Percentiles rank a stretch among this genome's conserved stretches.
These are phyloP conservation scores for Sporothrix humicola DNA, from an alignment of 2,329 filamentous ascomycete genomes.

Conservation along the genomic window DNA sequence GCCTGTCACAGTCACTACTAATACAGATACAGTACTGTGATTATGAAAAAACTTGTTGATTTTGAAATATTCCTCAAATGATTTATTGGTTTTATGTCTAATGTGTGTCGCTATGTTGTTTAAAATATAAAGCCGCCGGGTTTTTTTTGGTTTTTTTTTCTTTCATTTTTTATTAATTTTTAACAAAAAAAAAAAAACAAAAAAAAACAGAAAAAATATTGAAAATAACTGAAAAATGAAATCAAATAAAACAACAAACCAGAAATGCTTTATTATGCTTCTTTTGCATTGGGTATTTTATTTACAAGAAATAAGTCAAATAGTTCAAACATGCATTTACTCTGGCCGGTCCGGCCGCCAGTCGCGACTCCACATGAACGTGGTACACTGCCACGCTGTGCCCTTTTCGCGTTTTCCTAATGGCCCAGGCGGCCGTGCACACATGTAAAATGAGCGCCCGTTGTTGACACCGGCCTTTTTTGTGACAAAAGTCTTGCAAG, in stretches of 20 bases:
- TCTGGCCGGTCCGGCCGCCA: slow-evolving; percentile 50
- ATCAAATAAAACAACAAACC: too few species aligned
- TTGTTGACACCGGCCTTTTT: slow-evolving; percentile 88
- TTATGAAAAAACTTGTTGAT: too few species aligned
- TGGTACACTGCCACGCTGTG: slow-evolving; percentile 85
- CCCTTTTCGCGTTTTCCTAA: slow-evolving; percentile 83
- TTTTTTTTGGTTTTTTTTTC: too few species aligned
- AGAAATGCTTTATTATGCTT: not conserved
- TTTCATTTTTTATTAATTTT: too few species aligned
- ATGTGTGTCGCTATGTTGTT: too few species aligned
- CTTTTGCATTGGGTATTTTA: not conserved
- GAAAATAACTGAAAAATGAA: not conserved
- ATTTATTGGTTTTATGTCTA: too few species aligned
- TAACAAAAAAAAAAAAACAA: too few species aligned
- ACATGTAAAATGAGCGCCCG: slow-evolving; percentile 70
- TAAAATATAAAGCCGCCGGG: too few species aligned
- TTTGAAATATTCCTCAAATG: too few species aligned
- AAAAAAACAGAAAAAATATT: too few species aligned
- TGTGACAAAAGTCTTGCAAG: slow-evolving; percentile 80
- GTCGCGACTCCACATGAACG: slow-evolving; percentile 75
- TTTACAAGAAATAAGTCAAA: not conserved
- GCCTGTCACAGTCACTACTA: not conserved
- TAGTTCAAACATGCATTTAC: not conserved
- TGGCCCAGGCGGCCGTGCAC: slow-evolving; percentile 76
- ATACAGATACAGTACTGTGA: too few species aligned